Percentiles rank a stretch among this genome's conserved stretches.
phyloP scores from a whole-genome alignment of 2,329 filamentous ascomycete species.

The Lachnellula occidentalis region DNA sequence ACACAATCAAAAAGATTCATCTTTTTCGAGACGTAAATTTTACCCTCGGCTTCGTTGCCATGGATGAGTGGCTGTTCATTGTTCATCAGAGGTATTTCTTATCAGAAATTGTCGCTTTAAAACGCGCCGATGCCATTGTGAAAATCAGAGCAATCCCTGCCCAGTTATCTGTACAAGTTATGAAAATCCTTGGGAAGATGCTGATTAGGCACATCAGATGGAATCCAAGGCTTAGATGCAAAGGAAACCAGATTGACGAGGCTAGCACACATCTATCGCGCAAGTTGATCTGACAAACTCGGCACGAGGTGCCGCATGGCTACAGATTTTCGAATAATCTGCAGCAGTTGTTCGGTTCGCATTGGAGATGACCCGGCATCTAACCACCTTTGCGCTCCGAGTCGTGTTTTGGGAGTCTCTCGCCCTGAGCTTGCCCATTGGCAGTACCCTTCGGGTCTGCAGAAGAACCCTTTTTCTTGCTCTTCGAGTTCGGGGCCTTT shows the following conservation, averaged over 20 bases:
- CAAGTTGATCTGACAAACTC: not conserved
- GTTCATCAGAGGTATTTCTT: constrained; percentile 7
- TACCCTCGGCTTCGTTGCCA: constrained; percentile 4
- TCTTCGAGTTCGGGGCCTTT: constrained; percentile 50
- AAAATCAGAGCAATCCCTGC: constrained; percentile 2
- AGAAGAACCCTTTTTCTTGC: constrained; percentile 42
- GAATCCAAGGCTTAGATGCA: not conserved
- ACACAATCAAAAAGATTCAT: constrained; percentile 19
- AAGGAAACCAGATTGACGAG: not conserved
- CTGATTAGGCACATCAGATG: constrained; percentile 3
- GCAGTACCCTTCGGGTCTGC: constrained; percentile 42
- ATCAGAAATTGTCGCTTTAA: not conserved
- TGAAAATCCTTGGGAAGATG: not conserved
- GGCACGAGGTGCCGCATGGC: not conserved
- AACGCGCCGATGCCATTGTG: constrained; percentile 1
- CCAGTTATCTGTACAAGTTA: not conserved
- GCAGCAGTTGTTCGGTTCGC: not conserved
- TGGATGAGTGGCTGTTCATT: constrained; percentile 1
- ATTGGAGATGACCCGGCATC: not conserved
- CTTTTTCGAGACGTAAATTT: constrained; percentile 9
- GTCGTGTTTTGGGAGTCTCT: constrained; percentile 52
- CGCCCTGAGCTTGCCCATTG: constrained; percentile 40
- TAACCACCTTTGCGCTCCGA: constrained; percentile 60
- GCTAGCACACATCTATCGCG: not conserved
- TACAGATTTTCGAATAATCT: not conserved